Evolutionary conservation across 148 eudicot species (phyloP).

Genomic region (Spergularia bocconei): DNA sequence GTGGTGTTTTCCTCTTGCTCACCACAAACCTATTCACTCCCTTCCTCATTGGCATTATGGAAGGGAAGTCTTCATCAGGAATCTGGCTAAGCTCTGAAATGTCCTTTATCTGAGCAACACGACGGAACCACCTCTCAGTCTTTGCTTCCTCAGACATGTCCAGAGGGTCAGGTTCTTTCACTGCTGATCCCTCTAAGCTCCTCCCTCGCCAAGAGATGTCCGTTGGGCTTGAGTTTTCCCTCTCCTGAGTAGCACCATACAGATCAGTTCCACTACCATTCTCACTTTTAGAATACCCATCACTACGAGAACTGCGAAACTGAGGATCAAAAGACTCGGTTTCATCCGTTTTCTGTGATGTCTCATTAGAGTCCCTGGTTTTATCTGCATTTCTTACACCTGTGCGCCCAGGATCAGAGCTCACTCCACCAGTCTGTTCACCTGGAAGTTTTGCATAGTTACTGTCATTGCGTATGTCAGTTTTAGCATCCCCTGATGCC

Average conservation of each 20-base stretch:
- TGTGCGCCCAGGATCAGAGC: conserved; percentile 11
- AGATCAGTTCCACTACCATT: conserved; percentile 11
- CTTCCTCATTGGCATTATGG: conserved; percentile 95
- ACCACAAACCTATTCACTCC: conserved; percentile 98
- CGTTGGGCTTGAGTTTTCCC: conserved; percentile 28
- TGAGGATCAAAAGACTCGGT: conserved; percentile 16
- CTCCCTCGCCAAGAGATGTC: conserved; percentile 48
- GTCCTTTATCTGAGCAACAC: conserved; percentile 94
- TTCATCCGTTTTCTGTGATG: conserved; percentile 16
- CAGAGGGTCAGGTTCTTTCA: conserved; percentile 73
- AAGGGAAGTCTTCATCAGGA: conserved; percentile 95
- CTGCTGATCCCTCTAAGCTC: conserved; percentile 96
- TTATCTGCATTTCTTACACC: conserved; percentile 19
- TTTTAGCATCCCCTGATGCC: neutral
- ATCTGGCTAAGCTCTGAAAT: conserved; percentile 89
- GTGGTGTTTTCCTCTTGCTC: conserved; percentile 93
- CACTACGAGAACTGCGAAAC: neutral
- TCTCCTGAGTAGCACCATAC: conserved; percentile 2
- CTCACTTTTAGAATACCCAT: conserved; percentile 21
- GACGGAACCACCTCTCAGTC: conserved; percentile 83
- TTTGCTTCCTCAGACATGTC: conserved; percentile 99
- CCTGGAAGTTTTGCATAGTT: neutral
- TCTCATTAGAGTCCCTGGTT: neutral
- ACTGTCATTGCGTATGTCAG: neutral
- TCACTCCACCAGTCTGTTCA: conserved; percentile 18